These are phyloP conservation scores for Ophiosphaerella narmari DNA, from an alignment of 2,329 filamentous ascomycete species.

Conservation along the genomic window DNA sequence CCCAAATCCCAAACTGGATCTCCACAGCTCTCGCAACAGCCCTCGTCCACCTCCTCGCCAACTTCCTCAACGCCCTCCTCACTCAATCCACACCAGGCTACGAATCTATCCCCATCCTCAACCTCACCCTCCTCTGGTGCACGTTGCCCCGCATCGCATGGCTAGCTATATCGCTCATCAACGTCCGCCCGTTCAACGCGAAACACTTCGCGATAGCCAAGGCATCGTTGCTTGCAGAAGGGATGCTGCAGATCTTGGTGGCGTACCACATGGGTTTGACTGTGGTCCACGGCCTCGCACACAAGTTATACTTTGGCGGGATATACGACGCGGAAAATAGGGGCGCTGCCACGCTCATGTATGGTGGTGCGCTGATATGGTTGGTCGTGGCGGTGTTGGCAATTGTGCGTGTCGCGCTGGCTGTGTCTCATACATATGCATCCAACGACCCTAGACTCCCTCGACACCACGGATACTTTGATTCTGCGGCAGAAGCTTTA, in stretches of 20 bases:
- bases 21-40: conserved; percentile 23
- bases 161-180: conserved; percentile 22
- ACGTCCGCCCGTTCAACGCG: conserved; percentile 10
- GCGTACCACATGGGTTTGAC: conserved; percentile 29
- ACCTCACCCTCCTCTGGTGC: conserved; percentile 40
- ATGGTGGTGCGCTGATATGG: conserved; percentile 37
- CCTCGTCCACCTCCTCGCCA: conserved; percentile 26
- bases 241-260: conserved; percentile 29
- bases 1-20: conserved; percentile 17
- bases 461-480: not conserved
- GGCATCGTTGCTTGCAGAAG: conserved; percentile 31
- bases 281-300: conserved; percentile 31
- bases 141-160: conserved; percentile 37
- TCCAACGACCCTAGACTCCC: not conserved
- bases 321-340: conserved; percentile 15
- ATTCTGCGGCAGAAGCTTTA: no score
- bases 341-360: conserved; percentile 32
- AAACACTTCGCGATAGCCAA: conserved; percentile 12
- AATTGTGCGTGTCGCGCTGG: conserved; percentile 8
- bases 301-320: conserved; percentile 30
- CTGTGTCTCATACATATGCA: not conserved
- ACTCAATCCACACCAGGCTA: conserved; percentile 27
- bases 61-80: conserved; percentile 26
- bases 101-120: conserved; percentile 21
- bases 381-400: conserved; percentile 14